A percentile compares a stretch with the other conserved stretches of the same genome.
These are phyloP conservation scores for Trypanosoma avium DNA, from an alignment of 208 protist genomes.

Conservation along the genomic window DNA sequence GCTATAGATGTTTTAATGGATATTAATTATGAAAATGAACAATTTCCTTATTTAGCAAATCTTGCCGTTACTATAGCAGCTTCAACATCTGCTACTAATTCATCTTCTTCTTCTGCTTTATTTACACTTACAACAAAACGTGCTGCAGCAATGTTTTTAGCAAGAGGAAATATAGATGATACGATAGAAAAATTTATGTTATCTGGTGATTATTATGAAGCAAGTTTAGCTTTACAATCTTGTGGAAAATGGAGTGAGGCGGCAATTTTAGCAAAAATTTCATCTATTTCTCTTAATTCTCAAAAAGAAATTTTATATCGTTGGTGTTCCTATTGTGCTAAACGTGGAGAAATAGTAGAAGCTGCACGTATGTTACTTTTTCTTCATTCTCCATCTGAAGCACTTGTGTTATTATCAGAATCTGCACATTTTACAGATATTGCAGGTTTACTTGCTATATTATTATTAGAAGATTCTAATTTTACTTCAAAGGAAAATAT, in stretches of 20 bases:
- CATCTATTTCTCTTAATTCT: conserved; percentile 1
- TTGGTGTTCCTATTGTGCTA: conserved; percentile 59
- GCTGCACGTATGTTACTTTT: conserved; percentile 52
- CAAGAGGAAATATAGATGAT: conserved; percentile 57
- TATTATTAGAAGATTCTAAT: conserved; percentile 37
- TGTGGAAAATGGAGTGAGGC: conserved; percentile 68
- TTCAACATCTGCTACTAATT: conserved; percentile 9
- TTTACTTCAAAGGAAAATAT: conserved; percentile 12
- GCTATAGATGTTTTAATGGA: conserved; percentile 77
- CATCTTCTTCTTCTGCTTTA: conserved; percentile 33
- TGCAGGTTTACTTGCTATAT: conserved; percentile 62
- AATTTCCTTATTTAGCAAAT: conserved; percentile 63
- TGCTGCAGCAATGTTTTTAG: conserved; percentile 67
- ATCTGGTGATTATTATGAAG: conserved; percentile 58
- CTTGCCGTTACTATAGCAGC: conserved; percentile 67
- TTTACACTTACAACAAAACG: conserved; percentile 48
- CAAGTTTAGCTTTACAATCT: conserved; percentile 61
- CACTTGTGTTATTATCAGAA: conserved; percentile 47
- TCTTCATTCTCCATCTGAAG: conserved; percentile 21
- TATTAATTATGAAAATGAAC: conserved; percentile 41
- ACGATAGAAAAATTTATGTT: conserved; percentile 80
- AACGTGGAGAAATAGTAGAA: conserved; percentile 48
- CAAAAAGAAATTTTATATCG: conserved; percentile 35
- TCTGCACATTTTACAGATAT: conserved; percentile 61
- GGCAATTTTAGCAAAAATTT: conserved; percentile 46